Conservation (phyloP, 169 alveolate species). For the Plasmodium relictum region DNA sequence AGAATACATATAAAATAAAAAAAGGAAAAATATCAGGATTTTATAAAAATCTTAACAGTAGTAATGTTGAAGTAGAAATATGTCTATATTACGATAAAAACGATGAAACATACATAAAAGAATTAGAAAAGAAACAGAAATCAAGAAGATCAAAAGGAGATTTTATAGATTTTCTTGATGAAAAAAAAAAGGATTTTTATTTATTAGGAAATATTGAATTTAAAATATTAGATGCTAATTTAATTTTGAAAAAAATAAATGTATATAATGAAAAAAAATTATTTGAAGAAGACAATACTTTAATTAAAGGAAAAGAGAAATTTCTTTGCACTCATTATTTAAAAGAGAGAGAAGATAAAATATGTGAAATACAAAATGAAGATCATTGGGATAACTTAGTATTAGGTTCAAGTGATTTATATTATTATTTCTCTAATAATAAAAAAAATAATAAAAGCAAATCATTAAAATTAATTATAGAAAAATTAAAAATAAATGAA, state of each 20-base stretch:
- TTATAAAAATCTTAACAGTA: slow-evolving; percentile 10
- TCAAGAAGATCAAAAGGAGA: slow-evolving; percentile 28
- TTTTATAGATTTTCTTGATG: slow-evolving; percentile 18
- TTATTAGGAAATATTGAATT: slow-evolving; percentile 50
- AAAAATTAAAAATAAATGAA: slow-evolving; percentile 33
- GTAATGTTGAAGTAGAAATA: slow-evolving; percentile 30
- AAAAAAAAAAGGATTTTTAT: slow-evolving; percentile 14
- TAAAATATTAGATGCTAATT: slow-evolving; percentile 45
- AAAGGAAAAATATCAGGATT: slow-evolving; percentile 60
- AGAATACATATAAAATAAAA: slow-evolving; percentile 13
- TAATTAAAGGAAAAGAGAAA: slow-evolving; percentile 37
- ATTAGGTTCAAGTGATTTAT: slow-evolving; percentile 61
- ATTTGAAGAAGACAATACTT: slow-evolving; percentile 17
- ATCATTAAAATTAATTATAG: slow-evolving; percentile 29
- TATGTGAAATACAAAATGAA: slow-evolving; percentile 30
- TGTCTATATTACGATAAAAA: slow-evolving; percentile 35
- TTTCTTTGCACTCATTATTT: slow-evolving; percentile 41
- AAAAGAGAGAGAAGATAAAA: slow-evolving; percentile 48
- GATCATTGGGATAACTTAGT: slow-evolving; percentile 66
- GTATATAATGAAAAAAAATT: slow-evolving; percentile 31
- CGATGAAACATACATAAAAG: slow-evolving; percentile 23
- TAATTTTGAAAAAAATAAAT: slow-evolving; percentile 38
- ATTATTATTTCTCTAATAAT: slow-evolving; percentile 31
- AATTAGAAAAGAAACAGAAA: slow-evolving; percentile 8
- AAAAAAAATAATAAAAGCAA: slow-evolving; percentile 54